Percentiles rank a stretch among this genome's conserved stretches.
phyloP scores from a whole-genome alignment of 352 stramenopile species.

The Globisporangium recalcitrans region DNA sequence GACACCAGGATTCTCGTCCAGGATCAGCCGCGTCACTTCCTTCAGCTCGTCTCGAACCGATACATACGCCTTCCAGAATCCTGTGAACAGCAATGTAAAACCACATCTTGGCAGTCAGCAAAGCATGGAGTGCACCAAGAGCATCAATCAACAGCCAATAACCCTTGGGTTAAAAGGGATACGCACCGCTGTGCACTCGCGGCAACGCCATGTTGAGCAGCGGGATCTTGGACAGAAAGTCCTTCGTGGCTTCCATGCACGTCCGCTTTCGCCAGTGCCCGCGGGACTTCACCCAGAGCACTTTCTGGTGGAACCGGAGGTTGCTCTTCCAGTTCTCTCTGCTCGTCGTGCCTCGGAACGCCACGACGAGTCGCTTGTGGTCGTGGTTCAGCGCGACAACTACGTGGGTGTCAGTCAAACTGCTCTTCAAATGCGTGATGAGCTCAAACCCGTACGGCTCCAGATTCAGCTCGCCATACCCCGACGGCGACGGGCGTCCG shows the following conservation, averaged over 20 bases:
- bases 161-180: not conserved
- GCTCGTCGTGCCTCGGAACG: constrained; percentile 83
- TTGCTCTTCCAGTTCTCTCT: constrained; percentile 89
- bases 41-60: constrained; percentile 75
- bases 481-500: constrained; percentile 66
- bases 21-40: constrained; percentile 66
- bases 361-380: constrained; percentile 72
- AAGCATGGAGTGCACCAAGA: not conserved
- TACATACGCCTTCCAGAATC: constrained; percentile 83
- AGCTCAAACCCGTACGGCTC: constrained; percentile 79
- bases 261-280: constrained; percentile 41
- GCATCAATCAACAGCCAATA: too few species aligned
- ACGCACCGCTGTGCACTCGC: constrained; percentile 74
- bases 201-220: constrained; percentile 82
- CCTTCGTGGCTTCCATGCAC: constrained; percentile 56
- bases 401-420: constrained; percentile 74
- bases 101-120: not conserved
- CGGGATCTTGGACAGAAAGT: constrained; percentile 67
- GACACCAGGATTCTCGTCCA: constrained; percentile 82
- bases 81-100: too few species aligned
- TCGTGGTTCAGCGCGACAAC: constrained; percentile 44
- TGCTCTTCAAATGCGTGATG: constrained; percentile 72
- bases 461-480: constrained; percentile 68
- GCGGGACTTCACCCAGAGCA: constrained; percentile 74
- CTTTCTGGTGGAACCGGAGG: constrained; percentile 72